These are phyloP conservation scores for Hylodesmum podocarpum DNA, from an alignment of 306 rosid species.

Conservation along the genomic window DNA sequence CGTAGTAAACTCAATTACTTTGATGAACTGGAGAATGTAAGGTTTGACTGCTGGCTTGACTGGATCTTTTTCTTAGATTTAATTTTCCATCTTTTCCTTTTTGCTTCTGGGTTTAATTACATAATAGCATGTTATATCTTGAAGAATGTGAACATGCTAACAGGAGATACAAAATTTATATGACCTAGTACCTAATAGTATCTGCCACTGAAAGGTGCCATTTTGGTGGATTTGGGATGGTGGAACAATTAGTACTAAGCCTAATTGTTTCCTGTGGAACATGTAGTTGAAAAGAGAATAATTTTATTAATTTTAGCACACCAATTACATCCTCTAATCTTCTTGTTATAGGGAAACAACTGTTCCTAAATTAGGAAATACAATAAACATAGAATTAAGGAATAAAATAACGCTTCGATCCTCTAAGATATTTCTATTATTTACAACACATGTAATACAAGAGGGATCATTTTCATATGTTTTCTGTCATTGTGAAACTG, in stretches of 20 bases:
- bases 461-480: slow-evolving; percentile 20
- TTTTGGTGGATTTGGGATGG: slow-evolving; percentile 19
- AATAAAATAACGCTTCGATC: too few species aligned
- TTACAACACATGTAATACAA: slow-evolving; percentile 13
- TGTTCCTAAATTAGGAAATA: too few species aligned
- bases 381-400: too few species aligned
- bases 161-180: slow-evolving; percentile 13
- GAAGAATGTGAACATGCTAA: slow-evolving; percentile 15
- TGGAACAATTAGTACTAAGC: slow-evolving; percentile 1
- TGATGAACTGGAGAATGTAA: slow-evolving; percentile 99
- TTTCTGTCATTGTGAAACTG: slow-evolving; percentile 6
- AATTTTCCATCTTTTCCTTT: neutral
- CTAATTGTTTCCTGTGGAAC: slow-evolving; percentile 19
- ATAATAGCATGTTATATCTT: slow-evolving; percentile 9
- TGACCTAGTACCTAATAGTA: slow-evolving; percentile 2
- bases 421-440: too few species aligned
- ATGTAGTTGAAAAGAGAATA: slow-evolving; percentile 11
- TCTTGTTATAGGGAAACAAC: too few species aligned
- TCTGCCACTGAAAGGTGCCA: neutral
- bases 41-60: slow-evolving; percentile 89
- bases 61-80: slow-evolving; percentile 43
- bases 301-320: too few species aligned
- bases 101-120: neutral
- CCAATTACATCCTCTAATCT: too few species aligned
- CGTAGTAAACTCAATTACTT: slow-evolving; percentile 95